Evolutionary conservation across 306 rosid species (phyloP), one percentile per base, ranked within the genome.

Genomic region (Sindora glabra): DNA sequence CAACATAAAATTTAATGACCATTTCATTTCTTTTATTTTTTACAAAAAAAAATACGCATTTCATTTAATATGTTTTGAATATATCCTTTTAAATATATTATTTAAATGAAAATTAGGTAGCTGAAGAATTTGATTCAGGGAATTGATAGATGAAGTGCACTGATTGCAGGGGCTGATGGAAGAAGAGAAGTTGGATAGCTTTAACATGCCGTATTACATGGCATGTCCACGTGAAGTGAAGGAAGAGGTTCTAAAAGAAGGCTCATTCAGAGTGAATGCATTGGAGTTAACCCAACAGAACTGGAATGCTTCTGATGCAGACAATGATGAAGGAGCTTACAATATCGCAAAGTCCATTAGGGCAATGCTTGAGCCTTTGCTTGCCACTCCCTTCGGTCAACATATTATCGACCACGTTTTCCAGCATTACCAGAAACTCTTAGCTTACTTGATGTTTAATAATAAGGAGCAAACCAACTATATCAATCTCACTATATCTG

Each of bases 351-450:
- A 56, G 27, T 71, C 61, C 44, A 70, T 83, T 68, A 79, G 83
- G 49, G 74, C 79, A 0, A 81, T 79, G 21, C 81, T 73, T 1
- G 83, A 79, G 66, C 80, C 84, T 16, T 45, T 82, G 12, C 44
- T 77, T 8, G 14, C 14, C 2, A 66, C 21, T 48, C 84, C 75
- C 29, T 82, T 79, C 21, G 82, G 80, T 15, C 74, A 75, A 56
- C 68, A 40, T 10, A 70, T 79, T n/a, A 75, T 78, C 14, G 84
- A 82, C 5, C 55, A 75, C 13, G 51, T 78, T 30, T 82, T 75
- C 10, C 2, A 7, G 5, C 59, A 71, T 3, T 69, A 69, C 14
- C 70, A 36, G 36, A 7, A 69, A 10, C 75, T 75, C 44, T 11
- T 78, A 26, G 42, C 34, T 3, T 50, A 72, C 41, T 37, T 36